Percentiles rank a stretch among this genome's conserved stretches.
Evolutionary conservation across 179 eudicot species (phyloP).

Genomic region (Spinacia oleracea): DNA sequence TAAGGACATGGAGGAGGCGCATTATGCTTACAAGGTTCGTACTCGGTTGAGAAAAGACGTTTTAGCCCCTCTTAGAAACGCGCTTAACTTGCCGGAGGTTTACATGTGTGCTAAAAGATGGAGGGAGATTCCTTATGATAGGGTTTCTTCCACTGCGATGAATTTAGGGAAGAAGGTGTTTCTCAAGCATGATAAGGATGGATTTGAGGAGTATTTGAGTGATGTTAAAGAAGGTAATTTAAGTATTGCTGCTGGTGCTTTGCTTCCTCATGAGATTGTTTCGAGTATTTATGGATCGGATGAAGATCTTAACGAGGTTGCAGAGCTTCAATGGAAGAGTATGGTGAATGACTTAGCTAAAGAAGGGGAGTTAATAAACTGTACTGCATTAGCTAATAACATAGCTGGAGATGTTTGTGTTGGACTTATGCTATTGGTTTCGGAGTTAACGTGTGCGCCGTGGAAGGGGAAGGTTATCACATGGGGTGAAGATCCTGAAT

Average conservation of each 20-base stretch:
- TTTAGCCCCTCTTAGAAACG: slow-evolving; percentile 47
- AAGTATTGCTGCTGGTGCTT: slow-evolving; percentile 51
- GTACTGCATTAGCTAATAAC: slow-evolving; percentile 28
- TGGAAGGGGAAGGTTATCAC: slow-evolving; percentile 22
- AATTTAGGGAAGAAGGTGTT: slow-evolving; percentile 36
- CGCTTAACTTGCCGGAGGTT: slow-evolving; percentile 51
- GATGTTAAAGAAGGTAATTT: slow-evolving; percentile 41
- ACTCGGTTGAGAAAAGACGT: slow-evolving; percentile 54
- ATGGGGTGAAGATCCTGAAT: background rate
- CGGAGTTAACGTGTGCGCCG: slow-evolving; percentile 19
- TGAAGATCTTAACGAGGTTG: slow-evolving; percentile 31
- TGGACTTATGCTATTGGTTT: slow-evolving; percentile 15
- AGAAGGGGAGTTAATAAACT: slow-evolving; percentile 42
- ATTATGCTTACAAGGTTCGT: slow-evolving; percentile 42
- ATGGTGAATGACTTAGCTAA: slow-evolving; percentile 47
- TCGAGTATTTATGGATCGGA: slow-evolving; percentile 8
- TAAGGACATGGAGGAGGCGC: slow-evolving; percentile 38
- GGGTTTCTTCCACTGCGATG: slow-evolving; percentile 58
- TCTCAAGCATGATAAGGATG: slow-evolving; percentile 32
- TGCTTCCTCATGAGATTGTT: slow-evolving; percentile 54
- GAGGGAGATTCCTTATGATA: slow-evolving; percentile 41
- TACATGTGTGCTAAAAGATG: slow-evolving; percentile 45
- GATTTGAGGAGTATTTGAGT: slow-evolving; percentile 39
- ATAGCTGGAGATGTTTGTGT: background rate
- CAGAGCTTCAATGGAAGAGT: slow-evolving; percentile 61